Evolutionary conservation across 768 basidiomycete genomes (phyloP), one percentile per base, ranked within the genome.

Genomic region (Boletus bicolor): DNA sequence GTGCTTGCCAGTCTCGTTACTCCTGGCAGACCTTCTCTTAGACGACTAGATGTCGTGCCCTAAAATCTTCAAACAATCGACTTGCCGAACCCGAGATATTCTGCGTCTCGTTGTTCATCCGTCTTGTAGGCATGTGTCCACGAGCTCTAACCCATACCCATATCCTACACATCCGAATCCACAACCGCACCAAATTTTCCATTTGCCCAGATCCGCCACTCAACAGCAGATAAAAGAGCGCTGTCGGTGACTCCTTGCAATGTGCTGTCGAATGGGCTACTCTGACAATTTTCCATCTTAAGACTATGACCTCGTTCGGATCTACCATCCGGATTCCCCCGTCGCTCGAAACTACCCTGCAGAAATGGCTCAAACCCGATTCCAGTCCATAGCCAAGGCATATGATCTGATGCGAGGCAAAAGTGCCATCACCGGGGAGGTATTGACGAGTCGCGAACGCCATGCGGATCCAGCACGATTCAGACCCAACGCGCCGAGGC

Each of bases 271-370:
- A 28, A 38, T 44, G 35, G 46, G 51, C 12, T n/a, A 52, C 59
- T 58, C 28, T 30, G 28, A 30, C 28, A 30, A 30, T 30, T 5
- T 24, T 42, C 34, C 7, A 30, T 46, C 15, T 60, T 35, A 91
- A 24, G 89, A 91, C 69, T 89, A 83, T 64, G 89, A 90, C 59
- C 87, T 91, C 44, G 89, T 91, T 34, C 78, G 85, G 39, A 77
- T 89, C 54, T 89, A 91, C 68, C 89, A 91, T 67, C 89, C 89
- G 3, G 89, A 91, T 68, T 85, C 86, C 41, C 74, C 76, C 24
- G 44, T 73, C 21, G 74, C 74, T 21, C 75, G 77, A 5, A 66
- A 66, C 4, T 70, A 71, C 54, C 70, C 83, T 7, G 63, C 80
- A 0, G 79, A 81, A 15, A 66, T 77, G 3, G 81, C 82, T 4